Conservation (phyloP, 2,329 filamentous ascomycete genomes). For the Aspergillus melleus region DNA sequence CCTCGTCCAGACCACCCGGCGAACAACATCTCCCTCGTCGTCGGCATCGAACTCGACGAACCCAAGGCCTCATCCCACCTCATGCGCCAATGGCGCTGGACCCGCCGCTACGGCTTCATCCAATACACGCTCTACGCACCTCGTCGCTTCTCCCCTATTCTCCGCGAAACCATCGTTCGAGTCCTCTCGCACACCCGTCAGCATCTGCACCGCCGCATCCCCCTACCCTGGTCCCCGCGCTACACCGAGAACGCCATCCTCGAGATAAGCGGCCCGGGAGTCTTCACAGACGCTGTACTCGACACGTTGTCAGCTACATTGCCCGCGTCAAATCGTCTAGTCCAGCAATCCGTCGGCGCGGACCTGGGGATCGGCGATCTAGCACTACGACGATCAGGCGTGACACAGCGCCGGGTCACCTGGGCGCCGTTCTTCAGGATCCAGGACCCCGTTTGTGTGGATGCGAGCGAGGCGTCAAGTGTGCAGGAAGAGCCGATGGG, state of each 20-base stretch:
- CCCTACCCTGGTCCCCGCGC: constrained; percentile 11
- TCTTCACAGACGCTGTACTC: constrained; percentile 36
- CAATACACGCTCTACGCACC: constrained; percentile 40
- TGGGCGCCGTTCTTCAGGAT: constrained; percentile 37
- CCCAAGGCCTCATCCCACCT: constrained; percentile 31
- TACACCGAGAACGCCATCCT: constrained; percentile 31
- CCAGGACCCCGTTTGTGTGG: constrained; percentile 25
- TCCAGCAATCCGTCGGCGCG: constrained; percentile 23
- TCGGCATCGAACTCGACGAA: constrained; percentile 39
- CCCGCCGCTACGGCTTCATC: constrained; percentile 33
- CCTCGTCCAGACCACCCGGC: not conserved
- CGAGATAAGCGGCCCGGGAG: constrained; percentile 35
- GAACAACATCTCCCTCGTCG: constrained; percentile 31
- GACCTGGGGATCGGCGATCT: constrained; percentile 27
- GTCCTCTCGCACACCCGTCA: constrained; percentile 32
- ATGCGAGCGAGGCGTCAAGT: constrained; percentile 18
- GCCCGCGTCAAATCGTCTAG: constrained; percentile 25
- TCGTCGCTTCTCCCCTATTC: constrained; percentile 34
- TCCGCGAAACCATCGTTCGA: constrained; percentile 32
- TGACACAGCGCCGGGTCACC: constrained; percentile 26
- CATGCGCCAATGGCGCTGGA: constrained; percentile 38
- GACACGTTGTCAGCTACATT: constrained; percentile 31
- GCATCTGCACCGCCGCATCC: constrained; percentile 18
- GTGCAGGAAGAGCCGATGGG: constrained; percentile 62
- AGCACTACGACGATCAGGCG: constrained; percentile 1